Base-by-base conservation (phyloP, 139 green algal genomes). In the Bryopsis sp. region DNA sequence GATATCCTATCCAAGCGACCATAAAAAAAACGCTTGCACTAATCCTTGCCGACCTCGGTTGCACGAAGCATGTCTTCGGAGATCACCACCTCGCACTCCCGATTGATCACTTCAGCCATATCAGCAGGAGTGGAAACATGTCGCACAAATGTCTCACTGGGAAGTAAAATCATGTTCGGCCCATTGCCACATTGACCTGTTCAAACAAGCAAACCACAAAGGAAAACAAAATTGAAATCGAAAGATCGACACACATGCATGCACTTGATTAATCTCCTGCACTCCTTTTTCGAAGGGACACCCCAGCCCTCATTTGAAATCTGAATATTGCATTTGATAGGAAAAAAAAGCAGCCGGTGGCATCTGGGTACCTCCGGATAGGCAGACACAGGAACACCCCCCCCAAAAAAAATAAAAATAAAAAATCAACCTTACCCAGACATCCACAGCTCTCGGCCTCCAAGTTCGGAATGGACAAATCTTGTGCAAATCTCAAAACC, bases 91-190 rank as follows among this genome's bases (percentile, higher is more conserved):
- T 36, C 31, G 19, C 57, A 67, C 22, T 78, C 38, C 39, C 11
- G 64, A 31, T 39, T 32, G 48, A 85, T 43, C 3, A 72, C 71
- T 29, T 84, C 68, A 19, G 70, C 39, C 2, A 87, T 39, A 8
- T 72, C 59, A 29, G 62, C 46, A 15, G 78, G 54, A 7, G 82
- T 85, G 22, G 60, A 37, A 19, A 90, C 62, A 48, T 90, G 80
- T 4, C 59, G 39, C 2, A 89, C 43, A 47, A 83, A 58, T 24
- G 78, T 58, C 1, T 67, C 76, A 0, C 46, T 24, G 0, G 80
- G 79, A 33, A 85, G 47, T 6, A 92, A 6, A 0, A 79, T 68
- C 57, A 86, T 71, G 48, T 90, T 91, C 24, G 85, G 85, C 0
- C 85, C 85, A 26, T 48, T 81, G 4, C 78, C 78, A 26, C 78